These are phyloP conservation scores for Solanum hybrid DNA, from an alignment of 305 asterid genomes.

Conservation along the genomic window DNA sequence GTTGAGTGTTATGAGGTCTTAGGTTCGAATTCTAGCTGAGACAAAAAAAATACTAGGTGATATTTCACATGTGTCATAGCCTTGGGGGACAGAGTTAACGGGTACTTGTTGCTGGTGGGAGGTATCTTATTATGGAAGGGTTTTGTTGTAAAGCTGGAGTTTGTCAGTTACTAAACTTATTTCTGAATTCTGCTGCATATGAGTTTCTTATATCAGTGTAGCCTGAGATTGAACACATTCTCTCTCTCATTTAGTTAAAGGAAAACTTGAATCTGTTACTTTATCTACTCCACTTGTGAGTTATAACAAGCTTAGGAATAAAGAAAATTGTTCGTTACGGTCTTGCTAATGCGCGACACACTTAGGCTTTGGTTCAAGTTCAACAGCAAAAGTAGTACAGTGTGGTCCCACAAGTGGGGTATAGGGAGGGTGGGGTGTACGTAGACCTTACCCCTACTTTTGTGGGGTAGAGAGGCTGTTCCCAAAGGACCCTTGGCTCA, in stretches of 20 bases:
- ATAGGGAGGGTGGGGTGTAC: neutral
- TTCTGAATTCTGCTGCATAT: neutral
- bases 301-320: neutral
- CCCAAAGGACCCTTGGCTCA: neutral
- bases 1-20: neutral
- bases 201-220: neutral
- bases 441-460: neutral
- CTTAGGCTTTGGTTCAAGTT: neutral
- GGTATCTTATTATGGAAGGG: neutral
- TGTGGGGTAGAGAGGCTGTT: neutral
- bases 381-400: neutral
- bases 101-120: neutral
- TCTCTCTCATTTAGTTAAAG: neutral
- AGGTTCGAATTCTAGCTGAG: neutral
- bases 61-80: neutral
- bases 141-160: neutral
- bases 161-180: neutral
- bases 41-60: neutral
- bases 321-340: neutral
- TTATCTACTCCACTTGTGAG: neutral
- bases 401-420: neutral
- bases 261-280: neutral
- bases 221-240: neutral
- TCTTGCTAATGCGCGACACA: neutral
- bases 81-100: neutral